Conservation (phyloP, 495 filamentous ascomycete genomes). For the Penicillium robsamsonii region DNA sequence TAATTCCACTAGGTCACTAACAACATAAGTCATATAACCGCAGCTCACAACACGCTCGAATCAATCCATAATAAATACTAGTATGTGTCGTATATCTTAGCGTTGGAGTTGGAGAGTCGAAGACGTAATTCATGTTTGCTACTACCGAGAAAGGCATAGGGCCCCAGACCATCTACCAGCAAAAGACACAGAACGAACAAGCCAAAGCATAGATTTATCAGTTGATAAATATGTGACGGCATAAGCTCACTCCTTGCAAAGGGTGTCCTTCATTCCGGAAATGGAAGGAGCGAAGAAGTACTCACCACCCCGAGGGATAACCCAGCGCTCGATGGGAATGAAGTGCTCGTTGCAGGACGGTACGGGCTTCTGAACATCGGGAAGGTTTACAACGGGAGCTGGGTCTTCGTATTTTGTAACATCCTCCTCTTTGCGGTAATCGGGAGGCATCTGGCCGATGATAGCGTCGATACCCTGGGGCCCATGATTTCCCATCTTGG, state of each 20-base stretch:
- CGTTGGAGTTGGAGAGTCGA: no score
- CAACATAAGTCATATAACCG: no score
- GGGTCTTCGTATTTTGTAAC: not conserved
- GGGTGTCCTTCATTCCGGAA: not conserved
- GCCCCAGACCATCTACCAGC: no score
- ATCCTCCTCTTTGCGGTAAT: not conserved
- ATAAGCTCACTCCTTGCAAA: not conserved
- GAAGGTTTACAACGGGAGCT: not conserved
- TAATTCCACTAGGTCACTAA: no score
- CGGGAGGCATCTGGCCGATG: slow-evolving; percentile 3
- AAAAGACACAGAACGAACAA: no score
- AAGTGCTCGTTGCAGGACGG: not conserved
- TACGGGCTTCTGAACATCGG: slow-evolving; percentile 5
- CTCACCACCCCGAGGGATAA: slow-evolving; percentile 3
- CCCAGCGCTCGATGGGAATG: slow-evolving; percentile 6
- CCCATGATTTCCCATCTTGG: not conserved
- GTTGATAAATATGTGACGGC: no score
- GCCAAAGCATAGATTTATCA: not conserved
- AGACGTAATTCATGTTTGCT: not conserved
- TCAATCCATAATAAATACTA: no score
- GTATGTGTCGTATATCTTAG: no score
- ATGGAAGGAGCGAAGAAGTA: slow-evolving; percentile 8
- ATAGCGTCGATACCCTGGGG: slow-evolving; percentile 5
- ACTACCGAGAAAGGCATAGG: no score
- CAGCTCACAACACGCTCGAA: no score